Conservation (phyloP, 2,329 filamentous ascomycete genomes). For the Exophiala oligosperma region DNA sequence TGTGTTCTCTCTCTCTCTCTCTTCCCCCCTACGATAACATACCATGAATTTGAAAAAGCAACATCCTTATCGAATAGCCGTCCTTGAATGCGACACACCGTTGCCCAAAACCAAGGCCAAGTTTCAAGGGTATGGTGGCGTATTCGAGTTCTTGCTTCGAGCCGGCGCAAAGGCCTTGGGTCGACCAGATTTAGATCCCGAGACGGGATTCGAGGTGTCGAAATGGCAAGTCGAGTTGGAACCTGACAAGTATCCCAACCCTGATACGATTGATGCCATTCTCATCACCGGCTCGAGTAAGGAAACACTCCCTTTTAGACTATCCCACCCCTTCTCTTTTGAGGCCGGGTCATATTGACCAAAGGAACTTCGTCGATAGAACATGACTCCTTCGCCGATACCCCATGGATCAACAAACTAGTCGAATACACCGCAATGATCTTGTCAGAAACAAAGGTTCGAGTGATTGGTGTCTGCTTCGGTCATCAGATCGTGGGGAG, state of each 20-base stretch:
- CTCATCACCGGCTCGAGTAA: constrained; percentile 72
- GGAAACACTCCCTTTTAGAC: constrained; percentile 24
- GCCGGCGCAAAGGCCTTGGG: constrained; percentile 52
- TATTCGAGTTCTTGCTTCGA: constrained; percentile 64
- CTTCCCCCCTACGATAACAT: neutral
- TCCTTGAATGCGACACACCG: constrained; percentile 86
- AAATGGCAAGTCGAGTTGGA: constrained; percentile 70
- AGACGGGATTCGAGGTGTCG: constrained; percentile 56
- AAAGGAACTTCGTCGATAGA: constrained; percentile 42
- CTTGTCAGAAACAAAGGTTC: constrained; percentile 62
- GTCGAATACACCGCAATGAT: constrained; percentile 66
- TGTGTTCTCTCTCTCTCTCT: no score
- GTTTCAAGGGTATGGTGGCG: constrained; percentile 71
- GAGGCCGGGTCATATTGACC: neutral
- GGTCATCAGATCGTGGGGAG: constrained; percentile 82
- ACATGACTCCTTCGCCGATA: constrained; percentile 70
- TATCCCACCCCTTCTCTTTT: no score
- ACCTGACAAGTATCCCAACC: constrained; percentile 65
- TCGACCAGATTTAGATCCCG: constrained; percentile 36
- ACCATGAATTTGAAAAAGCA: constrained; percentile 20
- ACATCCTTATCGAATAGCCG: constrained; percentile 48
- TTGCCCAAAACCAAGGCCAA: constrained; percentile 62
- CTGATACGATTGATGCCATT: constrained; percentile 76
- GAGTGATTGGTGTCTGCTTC: constrained; percentile 80
- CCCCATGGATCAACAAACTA: constrained; percentile 74